Conservation (phyloP, 805 yeast genomes). For the Barnettozyma botsteinii region DNA sequence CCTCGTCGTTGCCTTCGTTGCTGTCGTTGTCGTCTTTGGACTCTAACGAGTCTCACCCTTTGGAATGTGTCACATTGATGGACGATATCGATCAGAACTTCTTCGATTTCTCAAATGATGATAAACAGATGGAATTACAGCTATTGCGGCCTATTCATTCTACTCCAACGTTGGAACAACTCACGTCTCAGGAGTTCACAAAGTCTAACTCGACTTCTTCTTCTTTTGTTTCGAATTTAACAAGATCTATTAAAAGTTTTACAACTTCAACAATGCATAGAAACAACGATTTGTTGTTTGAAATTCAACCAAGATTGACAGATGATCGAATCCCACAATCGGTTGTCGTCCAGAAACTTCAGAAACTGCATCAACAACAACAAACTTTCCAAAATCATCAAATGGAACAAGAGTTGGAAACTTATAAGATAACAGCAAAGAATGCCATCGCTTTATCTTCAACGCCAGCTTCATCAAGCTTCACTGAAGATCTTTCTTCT, state of each 20-base stretch:
- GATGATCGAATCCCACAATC: slow-evolving; percentile 21
- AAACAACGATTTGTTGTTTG: slow-evolving; percentile 20
- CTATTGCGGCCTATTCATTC: slow-evolving; percentile 6
- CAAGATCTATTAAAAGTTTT: slow-evolving; percentile 17
- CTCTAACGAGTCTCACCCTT: slow-evolving; percentile 18
- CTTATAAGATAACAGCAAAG: slow-evolving; percentile 22
- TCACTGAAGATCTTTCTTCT: not conserved
- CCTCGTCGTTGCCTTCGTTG: slow-evolving; percentile 13
- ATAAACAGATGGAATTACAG: slow-evolving; percentile 4
- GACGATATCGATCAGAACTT: slow-evolving; percentile 22
- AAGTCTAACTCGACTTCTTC: not conserved
- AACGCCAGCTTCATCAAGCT: slow-evolving; percentile 5
- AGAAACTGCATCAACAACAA: not conserved
- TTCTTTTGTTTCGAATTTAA: slow-evolving; percentile 22
- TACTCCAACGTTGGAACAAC: slow-evolving; percentile 4
- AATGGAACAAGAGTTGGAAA: slow-evolving; percentile 21
- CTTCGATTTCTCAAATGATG: slow-evolving; percentile 7
- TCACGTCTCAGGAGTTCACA: not conserved
- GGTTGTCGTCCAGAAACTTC: not conserved
- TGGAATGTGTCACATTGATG: slow-evolving; percentile 14
- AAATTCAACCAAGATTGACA: slow-evolving; percentile 24
- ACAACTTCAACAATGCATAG: slow-evolving; percentile 14
- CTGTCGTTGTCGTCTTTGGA: slow-evolving; percentile 12
- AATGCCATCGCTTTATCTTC: slow-evolving; percentile 5
- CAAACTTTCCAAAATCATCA: not conserved